These are phyloP conservation scores for Cercospora berteroae DNA, from an alignment of 2,329 filamentous ascomycete species.

Conservation along the genomic window DNA sequence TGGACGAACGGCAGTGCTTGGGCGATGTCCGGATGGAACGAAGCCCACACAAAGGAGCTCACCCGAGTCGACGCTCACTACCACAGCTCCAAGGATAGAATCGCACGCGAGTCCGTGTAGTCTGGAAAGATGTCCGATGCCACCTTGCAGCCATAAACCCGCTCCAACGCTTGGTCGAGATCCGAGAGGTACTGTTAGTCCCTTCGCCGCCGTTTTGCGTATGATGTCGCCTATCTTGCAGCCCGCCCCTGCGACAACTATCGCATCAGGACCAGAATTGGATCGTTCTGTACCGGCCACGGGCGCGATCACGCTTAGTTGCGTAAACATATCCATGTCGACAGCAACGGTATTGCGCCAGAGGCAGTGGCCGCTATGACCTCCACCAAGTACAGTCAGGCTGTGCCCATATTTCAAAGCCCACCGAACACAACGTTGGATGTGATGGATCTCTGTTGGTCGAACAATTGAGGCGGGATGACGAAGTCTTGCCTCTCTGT, in stretches of 20 bases:
- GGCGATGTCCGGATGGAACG: background rate
- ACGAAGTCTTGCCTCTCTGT: background rate
- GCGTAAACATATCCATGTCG: constrained; percentile 62
- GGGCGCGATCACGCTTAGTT: too few species aligned
- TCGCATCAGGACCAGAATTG: too few species aligned
- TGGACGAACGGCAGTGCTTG: background rate
- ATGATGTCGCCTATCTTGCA: background rate
- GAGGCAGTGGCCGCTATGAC: constrained; percentile 61
- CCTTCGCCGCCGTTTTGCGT: constrained; percentile 19
- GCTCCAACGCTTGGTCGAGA: constrained; percentile 62
- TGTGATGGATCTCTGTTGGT: background rate
- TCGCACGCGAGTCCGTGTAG: constrained; percentile 49
- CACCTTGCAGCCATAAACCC: constrained; percentile 64
- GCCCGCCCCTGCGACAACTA: background rate
- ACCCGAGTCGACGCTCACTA: background rate
- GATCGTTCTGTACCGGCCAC: too few species aligned
- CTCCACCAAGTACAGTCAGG: constrained; percentile 51
- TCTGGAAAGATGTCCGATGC: constrained; percentile 60
- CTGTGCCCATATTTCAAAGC: background rate
- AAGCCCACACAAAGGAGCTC: background rate
- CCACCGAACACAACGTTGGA: background rate
- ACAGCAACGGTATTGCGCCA: constrained; percentile 54
- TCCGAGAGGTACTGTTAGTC: constrained; percentile 58
- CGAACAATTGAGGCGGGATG: background rate
- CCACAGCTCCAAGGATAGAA: background rate